phyloP scores from a whole-genome alignment of 768 basidiomycete genomes.

The Russula virescens region DNA sequence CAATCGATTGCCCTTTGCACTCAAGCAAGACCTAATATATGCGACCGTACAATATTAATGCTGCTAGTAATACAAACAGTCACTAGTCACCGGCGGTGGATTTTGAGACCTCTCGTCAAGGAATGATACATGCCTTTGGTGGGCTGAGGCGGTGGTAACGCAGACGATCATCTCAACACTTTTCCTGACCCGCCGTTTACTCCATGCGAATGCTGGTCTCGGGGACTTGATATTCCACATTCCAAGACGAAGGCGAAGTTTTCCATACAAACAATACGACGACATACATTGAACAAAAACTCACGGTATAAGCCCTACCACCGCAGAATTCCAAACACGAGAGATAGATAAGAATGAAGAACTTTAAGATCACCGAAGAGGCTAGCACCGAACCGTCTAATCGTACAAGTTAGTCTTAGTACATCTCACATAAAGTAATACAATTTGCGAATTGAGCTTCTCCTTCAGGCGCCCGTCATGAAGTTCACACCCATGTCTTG shows the following conservation, averaged over 20 bases:
- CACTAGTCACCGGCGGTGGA: too few species aligned
- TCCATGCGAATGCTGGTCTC: not conserved
- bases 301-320: not conserved
- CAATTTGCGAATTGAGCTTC: too few species aligned
- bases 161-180: too few species aligned
- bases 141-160: too few species aligned
- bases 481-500: constrained; percentile 13
- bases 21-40: too few species aligned
- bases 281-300: constrained; percentile 1
- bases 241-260: not conserved
- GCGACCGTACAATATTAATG: too few species aligned
- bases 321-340: not conserved
- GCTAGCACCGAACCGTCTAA: not conserved
- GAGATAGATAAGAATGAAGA: not conserved
- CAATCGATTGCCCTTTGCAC: too few species aligned
- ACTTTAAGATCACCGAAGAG: not conserved
- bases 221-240: not conserved
- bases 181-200: too few species aligned
- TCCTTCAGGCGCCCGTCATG: not conserved
- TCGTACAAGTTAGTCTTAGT: not conserved
- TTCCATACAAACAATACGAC: not conserved
- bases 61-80: too few species aligned
- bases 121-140: too few species aligned
- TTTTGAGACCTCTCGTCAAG: too few species aligned
- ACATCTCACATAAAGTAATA: not conserved